Base-by-base conservation (phyloP, 2,329 filamentous ascomycete species). In the Exophiala spinifera region DNA sequence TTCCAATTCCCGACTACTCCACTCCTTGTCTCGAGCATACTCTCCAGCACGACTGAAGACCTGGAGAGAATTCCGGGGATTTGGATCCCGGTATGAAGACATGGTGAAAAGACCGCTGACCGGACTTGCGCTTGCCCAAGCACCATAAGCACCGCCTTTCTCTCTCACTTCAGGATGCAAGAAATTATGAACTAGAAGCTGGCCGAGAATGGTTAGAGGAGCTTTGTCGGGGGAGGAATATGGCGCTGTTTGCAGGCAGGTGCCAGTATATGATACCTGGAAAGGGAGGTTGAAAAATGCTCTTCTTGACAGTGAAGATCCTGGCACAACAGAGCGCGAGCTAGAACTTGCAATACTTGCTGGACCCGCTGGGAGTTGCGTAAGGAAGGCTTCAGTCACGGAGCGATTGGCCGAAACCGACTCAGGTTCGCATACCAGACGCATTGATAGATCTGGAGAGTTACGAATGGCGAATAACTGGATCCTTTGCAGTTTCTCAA, bases 81-180 rank as follows among this genome's bases (percentile, higher is more conserved):
- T 96, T 2, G 94, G 94, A 69, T 99, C 94, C 48, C 94, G 88
- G 78, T 99, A 99, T 42, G 89, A 92, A 74, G 95, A 96, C 75
- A 96, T 95, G 14, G 90, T 90, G 64, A 99, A 97, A 1, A 95
- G 71, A 20, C 91, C 92, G 62, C 89, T 87, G 6, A 96, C 75
- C 0, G 87, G 83, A 20, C 85, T 84, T 42, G 88, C 86, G 69
- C 90, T 92, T 1, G 94, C 92, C 13, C 91, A 91, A 19, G 90
- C 94, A 42, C 94, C 94, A 64, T 99, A 99, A 0, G 94, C 94
- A 34, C 94, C 94, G 28, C 94, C 94, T 73, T 97, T 97, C 69
- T 99, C 94, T 51, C 94, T 88, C 62, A 99, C 96, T 72, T 97
- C 94, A 63, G 95, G 92, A 69, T 99, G 94, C 23, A 99, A 79